A percentile compares a stretch with the other conserved stretches of the same genome.
Evolutionary conservation across 31 red algal genomes (phyloP).

Genomic region (Porphyra umbilicalis): DNA sequence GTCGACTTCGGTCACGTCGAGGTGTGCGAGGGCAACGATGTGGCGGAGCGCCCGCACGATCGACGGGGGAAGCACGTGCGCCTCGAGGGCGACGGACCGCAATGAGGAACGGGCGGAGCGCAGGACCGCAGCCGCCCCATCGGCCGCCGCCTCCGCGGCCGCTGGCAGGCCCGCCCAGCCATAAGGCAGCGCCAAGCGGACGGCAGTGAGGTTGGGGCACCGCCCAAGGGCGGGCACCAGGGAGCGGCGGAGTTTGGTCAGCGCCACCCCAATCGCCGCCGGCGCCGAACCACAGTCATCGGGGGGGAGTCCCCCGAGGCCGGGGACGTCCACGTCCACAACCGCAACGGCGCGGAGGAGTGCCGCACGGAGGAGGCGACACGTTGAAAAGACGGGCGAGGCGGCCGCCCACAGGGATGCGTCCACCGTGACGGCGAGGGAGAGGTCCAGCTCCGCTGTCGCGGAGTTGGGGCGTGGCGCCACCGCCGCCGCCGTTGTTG

Average conservation of each 20-base stretch:
- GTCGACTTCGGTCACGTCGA: neutral
- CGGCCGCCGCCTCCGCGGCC: neutral
- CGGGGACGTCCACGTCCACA: neutral
- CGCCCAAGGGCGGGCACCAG: neutral
- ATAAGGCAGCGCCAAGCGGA: neutral
- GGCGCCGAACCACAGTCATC: neutral
- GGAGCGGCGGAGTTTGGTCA: neutral
- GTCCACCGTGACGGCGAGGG: neutral
- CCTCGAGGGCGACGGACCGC: neutral
- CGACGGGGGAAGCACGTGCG: neutral
- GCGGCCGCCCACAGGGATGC: neutral
- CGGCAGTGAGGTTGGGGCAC: neutral
- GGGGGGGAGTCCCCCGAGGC: neutral
- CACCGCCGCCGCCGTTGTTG: neutral
- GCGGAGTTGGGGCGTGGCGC: no score
- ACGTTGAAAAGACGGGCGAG: neutral
- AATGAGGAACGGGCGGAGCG: neutral
- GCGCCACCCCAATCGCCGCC: neutral
- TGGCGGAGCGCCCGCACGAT: neutral
- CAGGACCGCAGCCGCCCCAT: neutral
- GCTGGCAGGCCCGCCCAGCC: neutral
- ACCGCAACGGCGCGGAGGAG: neutral
- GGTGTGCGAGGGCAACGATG: neutral
- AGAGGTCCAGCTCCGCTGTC: neutral
- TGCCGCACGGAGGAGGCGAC: neutral